These are phyloP conservation scores for Apiosordaria backusii DNA, from an alignment of 495 filamentous ascomycete genomes.

Conservation along the genomic window DNA sequence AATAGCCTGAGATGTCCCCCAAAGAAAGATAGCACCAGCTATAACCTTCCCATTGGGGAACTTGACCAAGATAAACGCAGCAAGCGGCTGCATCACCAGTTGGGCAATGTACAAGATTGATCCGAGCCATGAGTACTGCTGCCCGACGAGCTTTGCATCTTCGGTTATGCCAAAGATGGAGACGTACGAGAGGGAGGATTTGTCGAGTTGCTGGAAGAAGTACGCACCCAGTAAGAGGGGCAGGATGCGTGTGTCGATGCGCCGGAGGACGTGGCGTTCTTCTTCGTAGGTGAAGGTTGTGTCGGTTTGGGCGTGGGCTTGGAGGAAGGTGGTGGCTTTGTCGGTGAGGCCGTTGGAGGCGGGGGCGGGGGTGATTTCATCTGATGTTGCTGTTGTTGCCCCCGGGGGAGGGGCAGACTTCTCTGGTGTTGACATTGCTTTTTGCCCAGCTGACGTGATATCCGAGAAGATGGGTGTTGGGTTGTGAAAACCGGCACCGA, in stretches of 20 bases:
- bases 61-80: slow-evolving; percentile 50
- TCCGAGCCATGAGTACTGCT: slow-evolving; percentile 49
- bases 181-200: slow-evolving; percentile 47
- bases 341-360: slow-evolving; percentile 23
- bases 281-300: slow-evolving; percentile 37
- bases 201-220: slow-evolving; percentile 55
- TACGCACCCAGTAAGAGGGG: slow-evolving; percentile 51
- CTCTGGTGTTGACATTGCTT: not conserved
- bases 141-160: slow-evolving; percentile 46
- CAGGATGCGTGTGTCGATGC: slow-evolving; percentile 48
- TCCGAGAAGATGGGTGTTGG: not conserved
- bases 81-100: slow-evolving; percentile 43
- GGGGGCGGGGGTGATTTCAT: slow-evolving; percentile 27
- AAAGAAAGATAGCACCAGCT: slow-evolving; percentile 38
- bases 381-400: not conserved
- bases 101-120: slow-evolving; percentile 45
- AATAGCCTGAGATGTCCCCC: slow-evolving; percentile 38
- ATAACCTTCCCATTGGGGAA: slow-evolving; percentile 46
- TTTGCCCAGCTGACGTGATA: not conserved
- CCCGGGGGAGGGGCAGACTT: not conserved
- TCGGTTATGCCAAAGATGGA: slow-evolving; percentile 54
- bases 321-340: slow-evolving; percentile 43
- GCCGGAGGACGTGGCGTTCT: slow-evolving; percentile 36
- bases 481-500: not conserved
- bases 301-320: slow-evolving; percentile 33